Percentiles rank a stretch among this genome's conserved stretches.
phyloP scores from a whole-genome alignment of 2,329 filamentous ascomycete species.

The Ascochyta pisi region DNA sequence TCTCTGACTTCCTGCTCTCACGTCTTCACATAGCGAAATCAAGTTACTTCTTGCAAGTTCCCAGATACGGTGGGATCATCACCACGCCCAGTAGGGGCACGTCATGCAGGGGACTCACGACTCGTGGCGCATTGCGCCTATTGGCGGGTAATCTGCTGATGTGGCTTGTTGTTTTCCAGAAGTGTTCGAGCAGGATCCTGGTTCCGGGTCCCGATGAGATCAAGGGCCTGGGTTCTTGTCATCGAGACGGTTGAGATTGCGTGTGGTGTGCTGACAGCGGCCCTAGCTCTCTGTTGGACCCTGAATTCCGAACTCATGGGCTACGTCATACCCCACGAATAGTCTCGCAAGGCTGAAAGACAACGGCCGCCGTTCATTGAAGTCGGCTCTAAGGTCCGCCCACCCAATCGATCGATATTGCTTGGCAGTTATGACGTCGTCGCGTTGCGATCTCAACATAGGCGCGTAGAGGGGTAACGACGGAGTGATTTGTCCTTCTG shows the following conservation, averaged over 20 bases:
- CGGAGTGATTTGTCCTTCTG: background rate
- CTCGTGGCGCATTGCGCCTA: constrained; percentile 29
- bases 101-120: constrained; percentile 36
- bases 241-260: constrained; percentile 3
- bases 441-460: background rate
- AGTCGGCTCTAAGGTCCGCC: background rate
- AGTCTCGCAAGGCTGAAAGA: constrained; percentile 16
- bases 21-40: constrained; percentile 23
- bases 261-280: background rate
- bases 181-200: constrained; percentile 4
- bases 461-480: background rate
- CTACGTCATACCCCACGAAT: constrained; percentile 31
- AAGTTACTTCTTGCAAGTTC: constrained; percentile 21
- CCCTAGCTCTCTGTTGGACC: constrained; percentile 1
- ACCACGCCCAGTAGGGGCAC: constrained; percentile 19
- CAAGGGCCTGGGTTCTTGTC: constrained; percentile 13
- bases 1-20: constrained; percentile 6
- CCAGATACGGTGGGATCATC: constrained; percentile 13
- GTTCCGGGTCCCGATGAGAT: constrained; percentile 20
- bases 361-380: background rate
- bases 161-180: constrained; percentile 22
- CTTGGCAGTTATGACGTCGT: constrained; percentile 9
- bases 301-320: constrained; percentile 5
- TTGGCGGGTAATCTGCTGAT: constrained; percentile 8
- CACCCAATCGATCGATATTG: constrained; percentile 2